phyloP scores from a whole-genome alignment of 805 yeast genomes.

The Monosporozyma unispora region DNA sequence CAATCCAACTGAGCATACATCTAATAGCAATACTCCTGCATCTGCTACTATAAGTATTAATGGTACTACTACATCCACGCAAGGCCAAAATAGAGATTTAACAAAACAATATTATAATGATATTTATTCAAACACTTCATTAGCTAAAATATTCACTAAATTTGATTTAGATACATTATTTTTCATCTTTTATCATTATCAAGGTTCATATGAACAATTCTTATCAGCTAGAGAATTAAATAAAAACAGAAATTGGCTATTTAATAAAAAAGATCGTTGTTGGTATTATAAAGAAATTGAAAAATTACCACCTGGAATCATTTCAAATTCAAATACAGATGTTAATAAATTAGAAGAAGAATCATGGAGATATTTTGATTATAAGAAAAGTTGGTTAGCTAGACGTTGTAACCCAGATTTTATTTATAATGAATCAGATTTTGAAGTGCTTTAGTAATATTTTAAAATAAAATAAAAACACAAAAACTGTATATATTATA shows the following conservation, averaged over 20 bases:
- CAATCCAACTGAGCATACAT: neutral
- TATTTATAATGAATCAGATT: constrained; percentile 38
- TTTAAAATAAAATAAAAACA: too few species aligned
- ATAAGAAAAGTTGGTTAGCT: constrained; percentile 59
- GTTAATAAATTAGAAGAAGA: constrained; percentile 44
- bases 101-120: constrained; percentile 10
- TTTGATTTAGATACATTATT: constrained; percentile 83
- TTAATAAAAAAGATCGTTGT: constrained; percentile 31
- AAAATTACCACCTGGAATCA: constrained; percentile 64
- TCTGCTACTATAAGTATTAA: constrained; percentile 7
- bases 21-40: neutral
- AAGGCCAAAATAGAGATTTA: neutral
- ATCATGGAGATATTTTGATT: constrained; percentile 77
- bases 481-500: too few species aligned
- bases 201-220: constrained; percentile 61
- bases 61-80: too few species aligned
- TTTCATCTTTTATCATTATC: constrained; percentile 80
- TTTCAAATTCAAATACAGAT: neutral
- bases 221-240: constrained; percentile 74
- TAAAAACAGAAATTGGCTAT: constrained; percentile 71
- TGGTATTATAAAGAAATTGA: constrained; percentile 54
- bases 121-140: constrained; percentile 29
- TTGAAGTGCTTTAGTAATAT: constrained; percentile 30
- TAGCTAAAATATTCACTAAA: constrained; percentile 57
- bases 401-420: constrained; percentile 36